Base-by-base conservation (phyloP, 2,329 filamentous ascomycete species). In the Aurifilum marmelostoma region DNA sequence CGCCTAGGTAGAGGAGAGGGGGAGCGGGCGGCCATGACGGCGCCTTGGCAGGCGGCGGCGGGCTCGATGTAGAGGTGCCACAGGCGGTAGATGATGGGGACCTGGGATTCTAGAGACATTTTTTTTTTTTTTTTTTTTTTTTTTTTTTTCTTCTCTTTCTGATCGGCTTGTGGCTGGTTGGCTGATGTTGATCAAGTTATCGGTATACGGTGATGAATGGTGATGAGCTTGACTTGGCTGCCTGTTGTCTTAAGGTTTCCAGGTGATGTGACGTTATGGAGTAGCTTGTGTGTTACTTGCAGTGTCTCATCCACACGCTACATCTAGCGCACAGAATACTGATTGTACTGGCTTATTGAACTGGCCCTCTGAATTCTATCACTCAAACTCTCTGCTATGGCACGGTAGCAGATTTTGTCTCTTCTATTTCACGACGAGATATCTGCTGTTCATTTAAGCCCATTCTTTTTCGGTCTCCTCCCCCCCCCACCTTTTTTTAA, bases 21-120 rank as follows among this genome's bases (percentile, higher is more conserved):
- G 11, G 65, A 50, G 64, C 62, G 65, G 16, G 58, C 52, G 69
- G 75, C 74, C 8, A 75, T 62, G 24, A 74, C 73, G 37, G 73
- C 72, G 58, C 61, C 62, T 27, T 54, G 50, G 61, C 59, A 63
- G 54, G 69, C 71, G 27, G 63, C 59, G 41, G 69, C 41, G 16
- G 72, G 72, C 54, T 73, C 72, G 1, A 70, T 43, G 66, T 71
- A 72, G n/a, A 67, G 66, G 61, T 72, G 67, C 50, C 67, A 32
- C 34, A 68, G 11, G 29, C 66, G 67, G 54, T 73, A 69, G 37
- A 68, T 39, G 43, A 34, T 21, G 12, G 69, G 54, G 66, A 72
- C 68, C 6, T 34, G 50, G 12, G 63, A 47, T 37, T 43, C n/a
- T 12, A 50, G 41, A 29, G 61, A 24, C 63, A 65, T 65, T 9